Base-by-base conservation (phyloP, 768 basidiomycete species). In the Porphyrellus cyaneotinctus region DNA sequence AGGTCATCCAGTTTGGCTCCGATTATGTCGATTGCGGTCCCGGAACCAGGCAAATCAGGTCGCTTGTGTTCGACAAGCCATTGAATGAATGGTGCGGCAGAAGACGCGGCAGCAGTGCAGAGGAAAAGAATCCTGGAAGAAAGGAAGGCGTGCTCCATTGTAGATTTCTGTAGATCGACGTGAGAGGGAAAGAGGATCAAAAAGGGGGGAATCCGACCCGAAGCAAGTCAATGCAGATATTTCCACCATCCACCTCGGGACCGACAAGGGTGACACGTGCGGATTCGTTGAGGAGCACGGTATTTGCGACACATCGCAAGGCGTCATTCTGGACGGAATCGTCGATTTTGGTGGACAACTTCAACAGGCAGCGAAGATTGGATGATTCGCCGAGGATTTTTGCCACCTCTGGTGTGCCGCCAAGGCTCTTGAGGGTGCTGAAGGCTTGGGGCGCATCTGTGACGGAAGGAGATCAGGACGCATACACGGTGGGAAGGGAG, bases 71-170 rank as follows among this genome's bases (percentile, higher is more conserved):
- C 87, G 10, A 90, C 82, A 8, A 90, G 67, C n/a, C 74, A 74
- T 52, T 72, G 70, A 51, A 90, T 74, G 52, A 75, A 77, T 15
- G 60, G 49, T 6, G 61, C 74, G 39, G 84, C 79, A 1, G 75
- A 55, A 11, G 75, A 65, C 4, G 71, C 69, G 20, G 82, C 78
- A 10, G 79, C 83, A 1, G 88, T 88, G 38, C 76, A 76, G 22
- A 92, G 77, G 63, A 91, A 92, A 10, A 92, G 76, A 35, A 91
- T 85, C 23, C 89, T 82, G 7, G 85, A 85, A 3, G 84, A 73
- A 35, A 91, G 80, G 69, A 91, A 91, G 52, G 85, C 80, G 30
- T 80, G 78, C 56, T 88, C 85, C 7, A 82, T 77, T 10, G 69
- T 65, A 3, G 85, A 74, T 78, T 82, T 87, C 88, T 90, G 39